Evolutionary conservation across 345 rosid genomes (phyloP).

Genomic region (Microthlaspi erraticum): DNA sequence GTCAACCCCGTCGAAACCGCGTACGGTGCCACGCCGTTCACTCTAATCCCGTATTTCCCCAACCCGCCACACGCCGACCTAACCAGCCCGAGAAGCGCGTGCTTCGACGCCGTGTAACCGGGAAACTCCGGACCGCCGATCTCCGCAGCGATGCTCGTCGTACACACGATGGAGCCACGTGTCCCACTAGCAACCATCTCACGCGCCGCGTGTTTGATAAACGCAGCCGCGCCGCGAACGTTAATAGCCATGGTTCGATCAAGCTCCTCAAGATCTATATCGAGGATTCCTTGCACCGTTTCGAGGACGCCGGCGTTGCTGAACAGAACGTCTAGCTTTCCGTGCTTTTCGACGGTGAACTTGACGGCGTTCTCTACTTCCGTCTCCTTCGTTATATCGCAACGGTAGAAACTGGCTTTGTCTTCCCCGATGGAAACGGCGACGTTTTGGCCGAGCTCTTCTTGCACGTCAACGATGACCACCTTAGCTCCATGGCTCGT

Average conservation of each 20-base stretch:
- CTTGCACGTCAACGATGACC: slow-evolving; percentile 13
- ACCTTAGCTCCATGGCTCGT: slow-evolving; percentile 1
- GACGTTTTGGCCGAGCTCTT: slow-evolving; percentile 7
- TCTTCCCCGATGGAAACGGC: slow-evolving; percentile 7
- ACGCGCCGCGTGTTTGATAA: slow-evolving; percentile 11
- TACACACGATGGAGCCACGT: slow-evolving; percentile 10
- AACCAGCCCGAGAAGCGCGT: neutral
- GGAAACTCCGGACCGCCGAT: neutral
- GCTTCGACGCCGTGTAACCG: slow-evolving; percentile 15
- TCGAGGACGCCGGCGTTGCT: slow-evolving; percentile 6
- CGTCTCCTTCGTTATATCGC: slow-evolving; percentile 7
- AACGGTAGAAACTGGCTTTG: neutral
- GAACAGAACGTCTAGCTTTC: slow-evolving; percentile 7
- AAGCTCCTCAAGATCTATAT: neutral
- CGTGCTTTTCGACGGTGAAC: slow-evolving; percentile 4
- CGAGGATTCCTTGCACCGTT: neutral
- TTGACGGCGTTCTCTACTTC: slow-evolving; percentile 15
- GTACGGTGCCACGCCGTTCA: neutral
- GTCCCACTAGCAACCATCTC: slow-evolving; percentile 3
- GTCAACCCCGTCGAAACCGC: neutral
- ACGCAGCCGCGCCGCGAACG: slow-evolving; percentile 2
- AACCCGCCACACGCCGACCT: slow-evolving; percentile 6
- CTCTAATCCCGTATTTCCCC: slow-evolving; percentile 4
- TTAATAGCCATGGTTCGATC: neutral
- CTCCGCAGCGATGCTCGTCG: slow-evolving; percentile 2